These are phyloP conservation scores for Scheffersomyces ergatensis DNA, from an alignment of 805 yeast species.

Conservation along the genomic window DNA sequence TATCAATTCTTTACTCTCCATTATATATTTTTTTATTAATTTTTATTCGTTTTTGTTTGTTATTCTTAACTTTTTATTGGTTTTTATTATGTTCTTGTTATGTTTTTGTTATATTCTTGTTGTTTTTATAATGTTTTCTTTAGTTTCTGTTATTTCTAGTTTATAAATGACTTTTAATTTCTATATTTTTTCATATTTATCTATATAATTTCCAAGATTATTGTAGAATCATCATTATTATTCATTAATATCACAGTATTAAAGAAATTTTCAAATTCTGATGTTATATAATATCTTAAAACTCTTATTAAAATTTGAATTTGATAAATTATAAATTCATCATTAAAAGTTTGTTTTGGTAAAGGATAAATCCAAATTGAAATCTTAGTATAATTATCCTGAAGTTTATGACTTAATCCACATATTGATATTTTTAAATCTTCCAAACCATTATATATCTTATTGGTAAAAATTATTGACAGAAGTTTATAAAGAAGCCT, in stretches of 20 bases:
- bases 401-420: constrained; percentile 11
- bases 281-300: constrained; percentile 3
- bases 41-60: too few relatives aligned
- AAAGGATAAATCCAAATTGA: constrained; percentile 16
- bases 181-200: too few relatives aligned
- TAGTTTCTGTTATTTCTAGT: too few relatives aligned
- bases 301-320: background rate
- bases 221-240: background rate
- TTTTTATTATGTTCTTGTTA: too few relatives aligned
- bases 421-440: constrained; percentile 12
- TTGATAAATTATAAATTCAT: background rate
- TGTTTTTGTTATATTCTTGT: too few relatives aligned
- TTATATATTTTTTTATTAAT: too few relatives aligned
- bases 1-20: too few relatives aligned
- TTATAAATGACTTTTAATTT: too few relatives aligned
- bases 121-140: too few relatives aligned
- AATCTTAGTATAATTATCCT: constrained; percentile 8
- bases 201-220: background rate
- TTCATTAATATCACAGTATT: background rate
- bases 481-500: background rate
- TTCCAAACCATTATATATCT: constrained; percentile 3
- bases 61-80: too few relatives aligned
- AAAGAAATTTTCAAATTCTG: constrained; percentile 5
- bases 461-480: background rate
- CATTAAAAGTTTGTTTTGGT: background rate